Base-by-base conservation (phyloP, 148 eudicot genomes). In the Fagopyrum esculentum region DNA sequence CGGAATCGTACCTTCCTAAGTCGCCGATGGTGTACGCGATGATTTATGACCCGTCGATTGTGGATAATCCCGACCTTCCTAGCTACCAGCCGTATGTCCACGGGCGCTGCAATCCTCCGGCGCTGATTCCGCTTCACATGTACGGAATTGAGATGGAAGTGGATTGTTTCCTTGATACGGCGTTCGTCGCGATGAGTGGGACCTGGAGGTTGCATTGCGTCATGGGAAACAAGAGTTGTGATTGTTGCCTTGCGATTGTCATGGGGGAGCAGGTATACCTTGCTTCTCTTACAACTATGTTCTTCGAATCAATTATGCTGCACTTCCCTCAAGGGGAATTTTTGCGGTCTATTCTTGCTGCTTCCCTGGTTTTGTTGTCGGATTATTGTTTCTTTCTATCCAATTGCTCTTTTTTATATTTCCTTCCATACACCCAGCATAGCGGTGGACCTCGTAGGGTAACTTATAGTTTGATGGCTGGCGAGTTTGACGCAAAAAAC, bases 41-140 rank as follows among this genome's bases (percentile, higher is more conserved):
- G 83, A 71, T 92, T 15, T 57, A 69, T 5, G 85, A 92, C 45
- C 99, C 99, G 19, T 26, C 68, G 63, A 77, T 89, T 0, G 96
- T 92, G 1, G 99, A 95, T 15, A 95, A 90, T 75, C 98, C 99
- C 16, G 92, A 95, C 22, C 75, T 92, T 68, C 83, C 85, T 74
- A 95, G 97, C 78, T 95, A 95, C 72, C 99, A 95, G 85, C 99
- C 99, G 51, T 88, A 95, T 35, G 97, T 92, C 7, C 81, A 90
- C 59, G 99, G 99, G 5, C 77, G 84, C 26, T 92, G 96, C 68
- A 80, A 80, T 1, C 92, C 97, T 10, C 96, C 97, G 79, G 99
- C 84, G 83, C 45, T 95, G 78, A 89, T 95, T 75, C 99, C 99
- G 79, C 76, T 95, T 3, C 92, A 90, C 30, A 84, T 95, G 97